Percentiles rank a stretch among this genome's conserved stretches.
These are phyloP conservation scores for Populus simonii DNA, from an alignment of 345 rosid genomes.

Conservation along the genomic window DNA sequence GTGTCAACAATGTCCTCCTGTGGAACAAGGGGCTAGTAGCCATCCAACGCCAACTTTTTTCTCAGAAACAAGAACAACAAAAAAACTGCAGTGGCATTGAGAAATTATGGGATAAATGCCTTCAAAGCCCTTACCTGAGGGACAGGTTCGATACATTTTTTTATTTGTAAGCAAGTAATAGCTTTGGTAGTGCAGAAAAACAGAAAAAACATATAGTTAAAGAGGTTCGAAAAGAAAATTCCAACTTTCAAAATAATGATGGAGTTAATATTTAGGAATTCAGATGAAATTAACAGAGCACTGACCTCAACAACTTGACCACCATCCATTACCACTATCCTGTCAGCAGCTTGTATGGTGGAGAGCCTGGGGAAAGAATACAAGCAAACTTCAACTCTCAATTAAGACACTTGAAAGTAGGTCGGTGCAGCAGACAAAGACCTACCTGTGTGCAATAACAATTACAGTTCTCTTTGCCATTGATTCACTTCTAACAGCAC, in stretches of 20 bases:
- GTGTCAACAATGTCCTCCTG: neutral
- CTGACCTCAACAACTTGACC: slow-evolving; percentile 81
- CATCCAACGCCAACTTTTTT: neutral
- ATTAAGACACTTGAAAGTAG: neutral
- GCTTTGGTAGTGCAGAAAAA: neutral
- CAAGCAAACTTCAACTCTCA: slow-evolving; percentile 15
- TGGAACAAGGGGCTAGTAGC: neutral
- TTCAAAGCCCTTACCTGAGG: neutral
- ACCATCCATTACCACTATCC: slow-evolving; percentile 81
- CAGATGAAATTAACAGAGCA: neutral
- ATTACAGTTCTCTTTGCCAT: slow-evolving; percentile 69
- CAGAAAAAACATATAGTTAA: neutral
- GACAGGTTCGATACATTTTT: neutral
- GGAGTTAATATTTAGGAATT: neutral
- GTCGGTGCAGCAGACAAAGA: neutral
- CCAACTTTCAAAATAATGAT: neutral
- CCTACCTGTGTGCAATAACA: slow-evolving; percentile 86
- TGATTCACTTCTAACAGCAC: slow-evolving; percentile 54
- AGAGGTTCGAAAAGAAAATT: neutral
- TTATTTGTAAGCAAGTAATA: neutral
- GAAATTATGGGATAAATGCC: neutral
- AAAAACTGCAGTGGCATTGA: neutral
- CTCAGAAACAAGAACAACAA: neutral
- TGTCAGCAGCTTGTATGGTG: slow-evolving; percentile 85
- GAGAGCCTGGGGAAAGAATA: slow-evolving; percentile 62